Evolutionary conservation across 179 eudicot species (phyloP), one percentile per base, ranked within the genome.

Genomic region (Carnegiea gigantea): DNA sequence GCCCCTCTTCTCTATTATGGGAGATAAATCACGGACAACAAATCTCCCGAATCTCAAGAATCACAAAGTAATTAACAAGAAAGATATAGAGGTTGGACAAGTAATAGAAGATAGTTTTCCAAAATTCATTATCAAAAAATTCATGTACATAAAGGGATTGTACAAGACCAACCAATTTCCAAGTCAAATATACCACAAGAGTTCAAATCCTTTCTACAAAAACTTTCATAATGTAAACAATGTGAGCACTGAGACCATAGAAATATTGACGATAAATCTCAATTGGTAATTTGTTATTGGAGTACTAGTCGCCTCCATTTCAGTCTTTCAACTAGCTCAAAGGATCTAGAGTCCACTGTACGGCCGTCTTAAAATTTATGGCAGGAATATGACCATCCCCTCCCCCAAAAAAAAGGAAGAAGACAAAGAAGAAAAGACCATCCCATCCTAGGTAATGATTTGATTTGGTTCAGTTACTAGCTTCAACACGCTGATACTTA

Each of bases 1-100:
- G 24, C 9, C 75, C 77, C 57, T 73, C 4, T 73, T 73, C 30
- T n/a, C 30, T 62, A 62, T n/a, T n/a, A n/a, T 62, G 68, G 30
- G 28, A 21, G 26, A 21, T 23, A 6, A 62, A 26, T 21, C 59
- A 74, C 30, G 0, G 33, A 38, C 46, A 46, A 48, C 33, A 9
- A 26, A 38, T 40, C 24, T 73, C 77, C 59, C 4, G 15, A 23
- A 73, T 9, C 57, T 73, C 77, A 46, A 73, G 17, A 73, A 24
- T 26, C 33, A 46, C 21, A 12, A 0, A 13, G 59, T 48, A 38
- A 26, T 38, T 72, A 38, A 20, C 8, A 13, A 44, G 33, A 44
- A 11, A 48, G 20, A 9, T 21, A 9, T 43, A 26, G 26, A 26
- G 36, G 24, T 33, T 73, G 11, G 57, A 23, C 7, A 38, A 24